Evolutionary conservation across 805 yeast genomes (phyloP), one percentile per base, ranked within the genome.

Genomic region (Hanseniaspora lindneri): DNA sequence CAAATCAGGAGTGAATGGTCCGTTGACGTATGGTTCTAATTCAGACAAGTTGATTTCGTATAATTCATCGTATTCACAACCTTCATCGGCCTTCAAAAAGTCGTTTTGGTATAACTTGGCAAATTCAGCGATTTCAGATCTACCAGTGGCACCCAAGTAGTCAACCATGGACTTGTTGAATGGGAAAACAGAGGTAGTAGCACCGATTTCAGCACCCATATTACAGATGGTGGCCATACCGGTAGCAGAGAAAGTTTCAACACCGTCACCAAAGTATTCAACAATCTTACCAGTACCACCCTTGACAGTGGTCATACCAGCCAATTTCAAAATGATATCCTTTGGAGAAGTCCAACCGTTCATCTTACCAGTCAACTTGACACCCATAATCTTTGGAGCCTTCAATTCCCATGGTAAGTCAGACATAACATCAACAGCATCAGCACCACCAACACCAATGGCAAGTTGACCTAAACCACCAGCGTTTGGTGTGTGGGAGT

Each of bases 201-300:
- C 96, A 72, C 97, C 97, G 58, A 88, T 87, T 72, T 88, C 97
- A 57, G 97, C 97, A 75, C 97, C 97, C 97, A 88, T 88, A 70
- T 88, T 88, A 77, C 97, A 88, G 71, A 88, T 88, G 60, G 97
- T 88, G 66, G 94, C 97, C 97, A 88, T 88, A 76, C 97, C 97
- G 46, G 97, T 89, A 70, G 95, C 86, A 44, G 95, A 83, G 67
- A 88, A 80, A 52, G 89, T 75, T 61, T 82, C 77, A 50, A 88
- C 88, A 75, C 97, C 97, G 49, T 80, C 87, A 67, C 97, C 97
- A 62, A 81, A 88, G 74, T 88, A 88, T 73, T 88, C 97, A 56
- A 89, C 94, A 64, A 88, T 87, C 65, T 78, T 78, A 67, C 97
- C 97, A 50, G 97, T 88, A 70, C 97, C 97, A 72, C 97, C 97